These are phyloP conservation scores for Boletus rufocinnamomeus DNA, from an alignment of 768 basidiomycete genomes.

Conservation along the genomic window DNA sequence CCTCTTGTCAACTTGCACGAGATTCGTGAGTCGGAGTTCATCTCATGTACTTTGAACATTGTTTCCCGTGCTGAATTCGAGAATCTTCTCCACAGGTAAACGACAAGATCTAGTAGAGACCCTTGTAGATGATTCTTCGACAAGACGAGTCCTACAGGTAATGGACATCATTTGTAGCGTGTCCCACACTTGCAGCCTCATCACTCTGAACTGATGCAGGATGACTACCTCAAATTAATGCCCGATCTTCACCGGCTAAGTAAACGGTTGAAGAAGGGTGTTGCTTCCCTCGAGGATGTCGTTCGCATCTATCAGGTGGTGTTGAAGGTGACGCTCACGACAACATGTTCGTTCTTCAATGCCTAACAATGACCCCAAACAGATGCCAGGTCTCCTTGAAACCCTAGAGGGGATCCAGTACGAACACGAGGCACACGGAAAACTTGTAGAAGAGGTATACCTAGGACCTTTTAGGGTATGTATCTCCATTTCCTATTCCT, in stretches of 20 bases:
- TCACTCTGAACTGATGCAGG: constrained; percentile 44
- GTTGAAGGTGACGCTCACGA: constrained; percentile 54
- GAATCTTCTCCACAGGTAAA: constrained; percentile 52
- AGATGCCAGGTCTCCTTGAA: constrained; percentile 79
- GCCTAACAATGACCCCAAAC: neutral
- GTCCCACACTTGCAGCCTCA: neutral
- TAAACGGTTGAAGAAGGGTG: constrained; percentile 85
- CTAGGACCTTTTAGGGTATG: constrained; percentile 59
- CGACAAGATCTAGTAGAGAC: constrained; percentile 86
- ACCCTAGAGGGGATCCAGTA: constrained; percentile 53
- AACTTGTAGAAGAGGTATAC: constrained; percentile 70
- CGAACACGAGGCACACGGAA: constrained; percentile 46
- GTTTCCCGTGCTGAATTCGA: neutral
- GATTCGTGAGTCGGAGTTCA: constrained; percentile 61
- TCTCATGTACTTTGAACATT: neutral
- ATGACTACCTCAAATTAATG: constrained; percentile 86
- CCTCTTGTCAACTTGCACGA: constrained; percentile 93
- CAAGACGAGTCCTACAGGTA: constrained; percentile 75
- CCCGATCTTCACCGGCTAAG: constrained; percentile 92
- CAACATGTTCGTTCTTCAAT: neutral
- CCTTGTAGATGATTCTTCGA: constrained; percentile 76
- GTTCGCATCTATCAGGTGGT: constrained; percentile 95
- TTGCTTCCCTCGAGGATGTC: constrained; percentile 89
- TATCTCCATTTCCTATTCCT: neutral
- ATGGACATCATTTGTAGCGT: neutral